A percentile compares a stretch with the other conserved stretches of the same genome.
phyloP scores from a whole-genome alignment of 83 land plant species.

The Picea engelmannii region DNA sequence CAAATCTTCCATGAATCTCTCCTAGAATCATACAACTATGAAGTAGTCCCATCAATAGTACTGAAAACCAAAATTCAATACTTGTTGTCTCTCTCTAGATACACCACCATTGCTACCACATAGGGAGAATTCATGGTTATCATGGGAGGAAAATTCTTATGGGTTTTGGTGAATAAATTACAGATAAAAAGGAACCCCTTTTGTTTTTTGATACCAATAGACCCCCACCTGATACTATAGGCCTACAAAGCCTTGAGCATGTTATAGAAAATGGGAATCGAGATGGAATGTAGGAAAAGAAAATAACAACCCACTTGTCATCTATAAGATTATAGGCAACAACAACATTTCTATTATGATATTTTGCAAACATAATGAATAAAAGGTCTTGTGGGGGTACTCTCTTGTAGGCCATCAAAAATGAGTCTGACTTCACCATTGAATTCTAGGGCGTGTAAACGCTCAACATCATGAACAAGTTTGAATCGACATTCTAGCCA shows the following conservation, averaged over 20 bases:
- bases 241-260: background rate
- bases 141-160: slow-evolving; percentile 6
- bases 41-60: background rate
- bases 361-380: too few relatives aligned
- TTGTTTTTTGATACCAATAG: background rate
- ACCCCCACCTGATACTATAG: background rate
- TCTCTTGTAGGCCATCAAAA: too few relatives aligned
- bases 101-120: slow-evolving; percentile 10
- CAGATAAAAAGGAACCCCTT: background rate
- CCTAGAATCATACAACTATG: slow-evolving; percentile 9
- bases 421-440: too few relatives aligned
- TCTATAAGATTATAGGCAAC: too few relatives aligned
- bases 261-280: background rate
- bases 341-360: too few relatives aligned
- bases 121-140: background rate
- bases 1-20: slow-evolving; percentile 8
- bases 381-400: too few relatives aligned
- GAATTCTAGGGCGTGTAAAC: too few relatives aligned
- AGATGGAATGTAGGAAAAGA: background rate
- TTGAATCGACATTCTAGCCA: too few relatives aligned
- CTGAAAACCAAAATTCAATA: slow-evolving; percentile 1
- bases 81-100: background rate
- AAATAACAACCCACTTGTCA: too few relatives aligned
- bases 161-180: too few relatives aligned
- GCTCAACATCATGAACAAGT: too few relatives aligned